Conservation (phyloP, 352 stramenopile species). For the Phytopythium sindhum region DNA sequence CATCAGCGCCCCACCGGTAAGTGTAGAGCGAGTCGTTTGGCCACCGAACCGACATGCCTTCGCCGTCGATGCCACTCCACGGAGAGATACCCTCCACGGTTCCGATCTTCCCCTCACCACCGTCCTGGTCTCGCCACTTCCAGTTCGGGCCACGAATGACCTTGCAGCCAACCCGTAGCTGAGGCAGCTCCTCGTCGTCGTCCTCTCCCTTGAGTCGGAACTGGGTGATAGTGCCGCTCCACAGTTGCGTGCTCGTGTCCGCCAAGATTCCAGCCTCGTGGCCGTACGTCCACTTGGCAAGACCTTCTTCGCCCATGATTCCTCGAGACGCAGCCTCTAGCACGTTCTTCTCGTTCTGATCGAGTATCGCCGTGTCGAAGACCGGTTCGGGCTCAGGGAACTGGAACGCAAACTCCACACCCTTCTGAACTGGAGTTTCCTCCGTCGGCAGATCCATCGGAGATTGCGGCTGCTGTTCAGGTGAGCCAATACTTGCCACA, state of each 20-base stretch:
- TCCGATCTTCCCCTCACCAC: slow-evolving; percentile 78
- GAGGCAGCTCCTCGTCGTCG: slow-evolving; percentile 41
- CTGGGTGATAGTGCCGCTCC: slow-evolving; percentile 77
- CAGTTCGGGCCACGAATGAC: slow-evolving; percentile 89
- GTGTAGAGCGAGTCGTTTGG: slow-evolving; percentile 87
- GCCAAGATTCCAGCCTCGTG: slow-evolving; percentile 73
- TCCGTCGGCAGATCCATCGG: slow-evolving; percentile 7
- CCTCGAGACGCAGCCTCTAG: slow-evolving; percentile 68
- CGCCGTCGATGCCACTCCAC: slow-evolving; percentile 86
- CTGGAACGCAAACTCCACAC: slow-evolving; percentile 53
- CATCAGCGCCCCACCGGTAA: slow-evolving; percentile 85
- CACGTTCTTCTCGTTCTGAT: slow-evolving; percentile 37
- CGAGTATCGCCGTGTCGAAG: slow-evolving; percentile 62
- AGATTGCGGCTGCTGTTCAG: slow-evolving; percentile 22
- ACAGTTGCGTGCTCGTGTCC: slow-evolving; percentile 63
- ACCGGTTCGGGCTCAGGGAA: slow-evolving; percentile 62
- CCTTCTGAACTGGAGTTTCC: slow-evolving; percentile 16
- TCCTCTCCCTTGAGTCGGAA: slow-evolving; percentile 46
- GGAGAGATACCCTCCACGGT: slow-evolving; percentile 82
- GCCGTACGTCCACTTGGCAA: slow-evolving; percentile 55
- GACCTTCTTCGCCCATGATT: slow-evolving; percentile 59
- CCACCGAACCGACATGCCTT: slow-evolving; percentile 88
- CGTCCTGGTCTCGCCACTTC: slow-evolving; percentile 89
- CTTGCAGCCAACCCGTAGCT: slow-evolving; percentile 79
- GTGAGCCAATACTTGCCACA: slow-evolving; percentile 41